A percentile compares a stretch with the other conserved stretches of the same genome.
phyloP scores from a whole-genome alignment of 306 rosid genomes.

The Quercus mongolica region DNA sequence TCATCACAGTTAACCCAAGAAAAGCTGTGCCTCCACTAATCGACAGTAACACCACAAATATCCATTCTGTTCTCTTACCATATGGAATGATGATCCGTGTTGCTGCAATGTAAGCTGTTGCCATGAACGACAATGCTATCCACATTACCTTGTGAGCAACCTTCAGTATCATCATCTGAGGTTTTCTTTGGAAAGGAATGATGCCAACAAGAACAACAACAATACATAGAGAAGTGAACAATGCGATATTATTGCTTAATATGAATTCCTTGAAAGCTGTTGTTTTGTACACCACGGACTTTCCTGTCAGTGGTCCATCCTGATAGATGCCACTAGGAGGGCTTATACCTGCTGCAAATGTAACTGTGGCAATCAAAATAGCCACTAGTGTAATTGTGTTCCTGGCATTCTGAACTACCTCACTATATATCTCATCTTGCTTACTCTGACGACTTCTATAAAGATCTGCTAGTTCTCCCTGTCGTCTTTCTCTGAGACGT shows the following conservation, averaged over 20 bases:
- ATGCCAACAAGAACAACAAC: constrained; percentile 51
- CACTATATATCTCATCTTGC: constrained; percentile 42
- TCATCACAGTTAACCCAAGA: constrained; percentile 39
- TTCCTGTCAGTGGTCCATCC: constrained; percentile 44
- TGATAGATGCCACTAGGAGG: constrained; percentile 69
- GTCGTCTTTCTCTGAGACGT: constrained; percentile 24
- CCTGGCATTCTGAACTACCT: constrained; percentile 62
- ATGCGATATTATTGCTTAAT: constrained; percentile 49
- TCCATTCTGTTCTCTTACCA: constrained; percentile 21
- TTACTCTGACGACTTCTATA: constrained; percentile 12
- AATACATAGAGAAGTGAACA: constrained; percentile 34
- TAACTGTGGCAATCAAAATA: constrained; percentile 59
- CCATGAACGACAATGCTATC: constrained; percentile 68
- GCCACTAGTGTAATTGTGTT: constrained; percentile 62
- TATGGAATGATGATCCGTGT: constrained; percentile 57
- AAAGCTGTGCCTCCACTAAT: constrained; percentile 29
- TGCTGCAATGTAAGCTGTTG: constrained; percentile 52
- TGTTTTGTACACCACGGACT: constrained; percentile 33
- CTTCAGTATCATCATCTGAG: constrained; percentile 35
- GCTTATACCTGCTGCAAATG: constrained; percentile 56
- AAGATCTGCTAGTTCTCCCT: constrained; percentile 7
- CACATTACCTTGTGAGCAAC: constrained; percentile 62
- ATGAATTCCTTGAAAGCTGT: constrained; percentile 56
- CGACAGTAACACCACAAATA: constrained; percentile 7
- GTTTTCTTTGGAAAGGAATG: constrained; percentile 56